Evolutionary conservation across 2,329 filamentous ascomycete genomes (phyloP).

Genomic region (Microcyclosporella mali): DNA sequence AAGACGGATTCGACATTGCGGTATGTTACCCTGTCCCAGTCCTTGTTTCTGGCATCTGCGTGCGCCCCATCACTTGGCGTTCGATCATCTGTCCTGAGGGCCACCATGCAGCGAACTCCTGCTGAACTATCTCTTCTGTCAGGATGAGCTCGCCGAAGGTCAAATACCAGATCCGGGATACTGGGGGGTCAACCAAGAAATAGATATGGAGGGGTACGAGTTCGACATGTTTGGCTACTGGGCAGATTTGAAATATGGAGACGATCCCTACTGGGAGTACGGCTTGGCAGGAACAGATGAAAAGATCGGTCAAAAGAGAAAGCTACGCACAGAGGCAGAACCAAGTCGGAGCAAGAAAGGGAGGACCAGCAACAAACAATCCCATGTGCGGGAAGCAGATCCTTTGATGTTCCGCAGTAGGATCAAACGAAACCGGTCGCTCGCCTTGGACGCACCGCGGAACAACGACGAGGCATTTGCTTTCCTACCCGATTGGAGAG

Average conservation of each 20-base stretch:
- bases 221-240: conserved; percentile 45
- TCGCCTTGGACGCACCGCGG: conserved; percentile 5
- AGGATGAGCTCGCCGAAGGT: conserved; percentile 47
- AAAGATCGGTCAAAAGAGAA: conserved; percentile 27
- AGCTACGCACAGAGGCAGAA: conserved; percentile 16
- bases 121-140: conserved; percentile 1
- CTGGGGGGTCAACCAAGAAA: conserved; percentile 29
- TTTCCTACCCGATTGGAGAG: conserved; percentile 42
- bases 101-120: conserved; percentile 1
- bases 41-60: conserved; percentile 12
- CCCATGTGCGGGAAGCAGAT: conserved; percentile 6
- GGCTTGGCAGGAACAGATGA: conserved; percentile 16
- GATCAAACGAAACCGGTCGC: conserved; percentile 9
- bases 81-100: background rate
- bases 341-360: conserved; percentile 18
- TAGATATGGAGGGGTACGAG: conserved; percentile 31
- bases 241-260: conserved; percentile 44
- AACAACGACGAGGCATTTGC: conserved; percentile 33
- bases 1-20: conserved; percentile 37
- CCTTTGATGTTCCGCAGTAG: conserved; percentile 22
- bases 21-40: conserved; percentile 21
- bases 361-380: conserved; percentile 15
- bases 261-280: conserved; percentile 41
- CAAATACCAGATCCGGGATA: conserved; percentile 40
- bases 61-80: conserved; percentile 1